Conservation (phyloP, 169 alveolate species). For the Plasmodium vinckei region DNA sequence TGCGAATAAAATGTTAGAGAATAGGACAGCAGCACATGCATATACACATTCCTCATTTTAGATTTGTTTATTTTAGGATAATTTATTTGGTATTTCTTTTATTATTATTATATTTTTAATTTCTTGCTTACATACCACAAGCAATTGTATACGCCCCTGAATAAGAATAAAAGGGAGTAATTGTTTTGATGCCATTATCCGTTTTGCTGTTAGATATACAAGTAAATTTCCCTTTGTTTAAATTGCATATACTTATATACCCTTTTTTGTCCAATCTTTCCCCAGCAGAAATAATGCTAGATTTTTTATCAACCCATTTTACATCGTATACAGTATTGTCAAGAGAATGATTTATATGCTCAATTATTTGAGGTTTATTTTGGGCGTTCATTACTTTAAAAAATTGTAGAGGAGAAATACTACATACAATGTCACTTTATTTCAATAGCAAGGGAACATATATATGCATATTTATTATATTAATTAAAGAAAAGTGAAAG, state of each 20-base stretch:
- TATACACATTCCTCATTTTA: background rate
- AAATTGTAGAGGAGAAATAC: background rate
- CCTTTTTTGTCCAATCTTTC: slow-evolving; percentile 91
- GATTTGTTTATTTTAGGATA: background rate
- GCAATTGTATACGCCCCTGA: slow-evolving; percentile 84
- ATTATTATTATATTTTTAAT: background rate
- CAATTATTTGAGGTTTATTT: slow-evolving; percentile 92
- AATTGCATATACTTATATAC: slow-evolving; percentile 85
- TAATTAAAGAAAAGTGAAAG: too few species aligned
- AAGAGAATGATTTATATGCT: slow-evolving; percentile 86
- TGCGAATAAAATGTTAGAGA: background rate
- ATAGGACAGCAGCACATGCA: background rate
- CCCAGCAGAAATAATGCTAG: slow-evolving; percentile 88
- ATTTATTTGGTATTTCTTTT: background rate
- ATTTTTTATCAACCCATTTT: slow-evolving; percentile 91
- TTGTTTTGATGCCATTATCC: slow-evolving; percentile 85
- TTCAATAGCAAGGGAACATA: too few species aligned
- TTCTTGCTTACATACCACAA: slow-evolving; percentile 30
- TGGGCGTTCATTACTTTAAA: slow-evolving; percentile 86
- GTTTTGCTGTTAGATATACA: slow-evolving; percentile 79
- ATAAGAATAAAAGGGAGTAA: slow-evolving; percentile 85
- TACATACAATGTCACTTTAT: background rate
- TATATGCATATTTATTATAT: too few species aligned
- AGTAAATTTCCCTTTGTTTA: slow-evolving; percentile 86
- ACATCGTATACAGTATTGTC: slow-evolving; percentile 90